Percentiles rank a stretch among this genome's conserved stretches.
These are phyloP conservation scores for Heliosperma pusillum DNA, from an alignment of 148 eudicot genomes.

Conservation along the genomic window DNA sequence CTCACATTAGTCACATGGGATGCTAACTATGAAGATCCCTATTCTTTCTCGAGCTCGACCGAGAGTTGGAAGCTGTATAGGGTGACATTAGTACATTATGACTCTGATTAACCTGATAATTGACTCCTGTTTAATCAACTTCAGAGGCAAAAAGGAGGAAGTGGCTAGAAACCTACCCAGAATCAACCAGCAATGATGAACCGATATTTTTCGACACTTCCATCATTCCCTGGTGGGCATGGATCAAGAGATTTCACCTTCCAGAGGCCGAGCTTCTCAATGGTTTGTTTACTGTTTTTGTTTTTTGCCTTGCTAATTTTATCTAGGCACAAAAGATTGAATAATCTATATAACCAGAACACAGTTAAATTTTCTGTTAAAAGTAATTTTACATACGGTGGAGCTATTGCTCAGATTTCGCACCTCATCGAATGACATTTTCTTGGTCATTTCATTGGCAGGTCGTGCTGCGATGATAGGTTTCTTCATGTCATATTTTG, in stretches of 20 bases:
- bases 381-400: neutral
- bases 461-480: slow-evolving; percentile 99
- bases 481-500: slow-evolving; percentile 97
- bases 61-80: neutral
- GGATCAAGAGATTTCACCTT: slow-evolving; percentile 97
- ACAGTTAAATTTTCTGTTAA: too few relatives aligned
- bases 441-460: slow-evolving; percentile 23
- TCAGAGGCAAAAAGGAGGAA: slow-evolving; percentile 96
- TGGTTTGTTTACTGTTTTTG: slow-evolving; percentile 41
- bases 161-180: slow-evolving; percentile 90
- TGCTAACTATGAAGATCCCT: neutral
- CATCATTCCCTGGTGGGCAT: slow-evolving; percentile 99
- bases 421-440: neutral
- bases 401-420: too few relatives aligned
- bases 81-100: neutral
- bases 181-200: slow-evolving; percentile 67
- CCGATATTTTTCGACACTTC: slow-evolving; percentile 87
- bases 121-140: slow-evolving; percentile 11
- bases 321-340: neutral
- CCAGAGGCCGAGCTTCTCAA: slow-evolving; percentile 98
- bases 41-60: neutral
- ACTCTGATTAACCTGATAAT: neutral
- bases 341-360: too few relatives aligned
- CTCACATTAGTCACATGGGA: neutral
- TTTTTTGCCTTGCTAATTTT: too few relatives aligned